Evolutionary conservation across 306 rosid species (phyloP).

Genomic region (Leucaena leucocephala): DNA sequence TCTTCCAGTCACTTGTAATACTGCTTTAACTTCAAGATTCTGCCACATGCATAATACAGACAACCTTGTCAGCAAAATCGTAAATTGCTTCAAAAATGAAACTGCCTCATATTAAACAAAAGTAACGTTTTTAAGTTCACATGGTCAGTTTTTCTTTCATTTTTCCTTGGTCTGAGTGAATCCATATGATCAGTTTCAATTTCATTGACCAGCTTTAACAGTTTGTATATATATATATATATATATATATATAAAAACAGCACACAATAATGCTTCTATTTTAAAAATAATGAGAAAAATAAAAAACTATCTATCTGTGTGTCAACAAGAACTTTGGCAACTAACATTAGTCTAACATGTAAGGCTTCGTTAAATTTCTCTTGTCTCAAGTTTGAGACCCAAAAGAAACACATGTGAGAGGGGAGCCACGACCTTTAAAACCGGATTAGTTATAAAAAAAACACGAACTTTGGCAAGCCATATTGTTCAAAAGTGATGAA

Average conservation of each 20-base stretch:
- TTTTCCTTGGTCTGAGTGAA: neutral
- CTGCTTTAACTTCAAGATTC: conserved; percentile 7
- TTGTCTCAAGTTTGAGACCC: too few species aligned
- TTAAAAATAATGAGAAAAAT: neutral
- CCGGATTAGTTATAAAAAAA: too few species aligned
- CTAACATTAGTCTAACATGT: too few species aligned
- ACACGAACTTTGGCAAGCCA: neutral
- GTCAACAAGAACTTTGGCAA: neutral
- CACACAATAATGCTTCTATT: neutral
- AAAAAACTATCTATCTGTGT: neutral
- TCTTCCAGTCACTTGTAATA: conserved; percentile 23
- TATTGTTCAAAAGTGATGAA: neutral
- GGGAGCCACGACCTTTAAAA: too few species aligned
- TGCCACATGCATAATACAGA: conserved; percentile 32
- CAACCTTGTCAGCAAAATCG: conserved; percentile 1
- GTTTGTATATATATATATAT: neutral
- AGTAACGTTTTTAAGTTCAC: neutral
- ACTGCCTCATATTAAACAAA: neutral
- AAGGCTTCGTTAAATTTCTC: too few species aligned
- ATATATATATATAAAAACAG: neutral
- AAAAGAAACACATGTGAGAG: too few species aligned
- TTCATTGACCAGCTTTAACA: neutral
- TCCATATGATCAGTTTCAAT: neutral
- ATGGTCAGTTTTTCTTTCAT: neutral
- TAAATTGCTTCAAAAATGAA: neutral